Evolutionary conservation across 768 basidiomycete species (phyloP).

Genomic region (Naganishia antarctica): DNA sequence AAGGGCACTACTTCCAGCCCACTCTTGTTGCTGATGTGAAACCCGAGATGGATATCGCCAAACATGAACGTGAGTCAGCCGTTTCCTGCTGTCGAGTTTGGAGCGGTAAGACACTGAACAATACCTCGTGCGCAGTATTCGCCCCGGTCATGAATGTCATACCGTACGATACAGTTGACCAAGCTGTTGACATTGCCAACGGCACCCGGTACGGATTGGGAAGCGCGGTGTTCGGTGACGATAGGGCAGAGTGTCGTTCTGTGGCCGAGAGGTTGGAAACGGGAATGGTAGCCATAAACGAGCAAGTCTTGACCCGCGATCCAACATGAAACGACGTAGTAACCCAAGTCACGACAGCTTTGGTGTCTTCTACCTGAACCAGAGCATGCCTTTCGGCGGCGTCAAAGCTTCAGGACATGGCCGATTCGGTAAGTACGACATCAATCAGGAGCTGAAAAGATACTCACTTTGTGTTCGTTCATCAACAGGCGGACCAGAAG

Average conservation of each 20-base stretch:
- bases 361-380: slow-evolving; percentile 57
- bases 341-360: slow-evolving; percentile 20
- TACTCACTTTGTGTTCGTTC: slow-evolving; percentile 4
- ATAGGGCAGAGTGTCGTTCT: slow-evolving; percentile 68
- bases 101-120: not conserved
- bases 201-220: slow-evolving; percentile 83
- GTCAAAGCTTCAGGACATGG: slow-evolving; percentile 87
- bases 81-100: not conserved
- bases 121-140: slow-evolving; percentile 60
- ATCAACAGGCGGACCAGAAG: slow-evolving; percentile 77
- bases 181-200: slow-evolving; percentile 84
- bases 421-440: slow-evolving; percentile 64
- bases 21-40: slow-evolving; percentile 79
- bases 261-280: slow-evolving; percentile 79
- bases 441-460: slow-evolving; percentile 25
- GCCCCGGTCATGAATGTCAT: slow-evolving; percentile 86
- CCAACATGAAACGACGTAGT: slow-evolving; percentile 30
- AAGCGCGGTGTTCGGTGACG: slow-evolving; percentile 87
- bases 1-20: slow-evolving; percentile 78
- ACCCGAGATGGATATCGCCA: slow-evolving; percentile 67
- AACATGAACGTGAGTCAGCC: slow-evolving; percentile 64
- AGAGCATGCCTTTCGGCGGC: slow-evolving; percentile 94
- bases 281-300: slow-evolving; percentile 96
- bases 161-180: slow-evolving; percentile 73
- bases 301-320: slow-evolving; percentile 54